Evolutionary conservation across 371 early-diverging fungal genomes (phyloP).

Genomic region (Saksenaea oblongispora): DNA sequence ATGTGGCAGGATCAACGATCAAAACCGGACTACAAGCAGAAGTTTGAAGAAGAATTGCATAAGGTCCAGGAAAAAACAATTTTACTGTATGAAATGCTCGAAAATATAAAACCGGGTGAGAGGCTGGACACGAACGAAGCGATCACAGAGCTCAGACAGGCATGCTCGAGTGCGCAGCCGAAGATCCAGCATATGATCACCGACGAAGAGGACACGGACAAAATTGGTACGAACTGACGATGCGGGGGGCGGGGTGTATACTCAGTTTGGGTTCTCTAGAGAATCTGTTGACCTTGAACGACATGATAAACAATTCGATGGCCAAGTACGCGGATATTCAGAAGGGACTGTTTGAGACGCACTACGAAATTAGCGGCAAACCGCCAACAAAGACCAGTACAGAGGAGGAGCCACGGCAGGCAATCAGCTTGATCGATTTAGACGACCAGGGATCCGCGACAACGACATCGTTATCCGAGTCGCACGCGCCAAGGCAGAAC

Average conservation of each 20-base stretch:
- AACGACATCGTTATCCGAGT: background rate
- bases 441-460: slow-evolving; percentile 43
- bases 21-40: slow-evolving; percentile 83
- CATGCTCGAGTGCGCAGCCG: slow-evolving; percentile 66
- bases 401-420: slow-evolving; percentile 29
- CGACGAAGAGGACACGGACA: slow-evolving; percentile 27
- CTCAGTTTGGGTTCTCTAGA: slow-evolving; percentile 26
- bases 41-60: slow-evolving; percentile 83
- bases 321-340: slow-evolving; percentile 71
- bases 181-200: slow-evolving; percentile 78
- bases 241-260: too few relatives aligned
- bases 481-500: slow-evolving; percentile 12
- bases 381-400: slow-evolving; percentile 29
- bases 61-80: slow-evolving; percentile 77
- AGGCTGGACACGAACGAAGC: slow-evolving; percentile 53
- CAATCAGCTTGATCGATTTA: slow-evolving; percentile 66
- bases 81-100: slow-evolving; percentile 79
- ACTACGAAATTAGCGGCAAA: slow-evolving; percentile 46
- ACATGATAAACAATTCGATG: slow-evolving; percentile 83
- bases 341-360: slow-evolving; percentile 56
- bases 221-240: slow-evolving; percentile 27
- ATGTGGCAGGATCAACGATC: slow-evolving; percentile 67
- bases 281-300: slow-evolving; percentile 78
- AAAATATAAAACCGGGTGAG: slow-evolving; percentile 62
- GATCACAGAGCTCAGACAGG: slow-evolving; percentile 54